phyloP scores from a whole-genome alignment of 2,329 filamentous ascomycete genomes.

The Cryphonectria japonica region DNA sequence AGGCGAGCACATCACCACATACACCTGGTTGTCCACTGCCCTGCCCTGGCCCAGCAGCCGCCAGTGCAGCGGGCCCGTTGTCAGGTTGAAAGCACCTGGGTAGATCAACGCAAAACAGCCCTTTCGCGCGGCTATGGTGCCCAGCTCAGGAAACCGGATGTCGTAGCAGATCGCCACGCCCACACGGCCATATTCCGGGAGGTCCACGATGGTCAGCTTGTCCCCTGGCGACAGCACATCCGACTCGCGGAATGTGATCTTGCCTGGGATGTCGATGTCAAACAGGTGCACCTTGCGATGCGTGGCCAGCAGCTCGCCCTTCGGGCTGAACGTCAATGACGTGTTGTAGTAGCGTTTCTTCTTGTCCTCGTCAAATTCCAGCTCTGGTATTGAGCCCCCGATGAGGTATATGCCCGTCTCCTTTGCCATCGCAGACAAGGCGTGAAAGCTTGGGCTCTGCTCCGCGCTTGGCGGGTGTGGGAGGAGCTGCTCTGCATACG shows the following conservation, averaged over 20 bases:
- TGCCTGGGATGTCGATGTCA: constrained; percentile 95
- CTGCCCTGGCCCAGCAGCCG: constrained; percentile 77
- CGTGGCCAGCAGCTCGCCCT: constrained; percentile 78
- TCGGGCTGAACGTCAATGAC: constrained; percentile 77
- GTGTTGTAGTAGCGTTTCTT: constrained; percentile 86
- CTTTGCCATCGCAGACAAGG: constrained; percentile 76
- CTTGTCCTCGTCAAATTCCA: constrained; percentile 48
- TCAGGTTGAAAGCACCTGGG: constrained; percentile 96
- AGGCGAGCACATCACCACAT: constrained; percentile 90
- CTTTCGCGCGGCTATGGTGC: constrained; percentile 81
- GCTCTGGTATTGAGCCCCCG: constrained; percentile 91
- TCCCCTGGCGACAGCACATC: constrained; percentile 87
- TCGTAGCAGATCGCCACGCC: constrained; percentile 97
- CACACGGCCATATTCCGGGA: constrained; percentile 87
- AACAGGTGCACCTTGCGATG: constrained; percentile 97
- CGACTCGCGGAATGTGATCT: constrained; percentile 88
- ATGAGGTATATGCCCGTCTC: constrained; percentile 82
- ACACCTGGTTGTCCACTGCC: constrained; percentile 92
- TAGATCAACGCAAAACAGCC: constrained; percentile 90
- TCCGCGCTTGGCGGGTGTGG: constrained; percentile 73
- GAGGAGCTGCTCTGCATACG: constrained; percentile 85
- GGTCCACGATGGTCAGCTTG: constrained; percentile 80
- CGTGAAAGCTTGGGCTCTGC: constrained; percentile 82
- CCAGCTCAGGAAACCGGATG: constrained; percentile 92
- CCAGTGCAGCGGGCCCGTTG: constrained; percentile 93